phyloP scores from a whole-genome alignment of 2,329 filamentous ascomycete species.

The Sphaerulina vaccinii region DNA sequence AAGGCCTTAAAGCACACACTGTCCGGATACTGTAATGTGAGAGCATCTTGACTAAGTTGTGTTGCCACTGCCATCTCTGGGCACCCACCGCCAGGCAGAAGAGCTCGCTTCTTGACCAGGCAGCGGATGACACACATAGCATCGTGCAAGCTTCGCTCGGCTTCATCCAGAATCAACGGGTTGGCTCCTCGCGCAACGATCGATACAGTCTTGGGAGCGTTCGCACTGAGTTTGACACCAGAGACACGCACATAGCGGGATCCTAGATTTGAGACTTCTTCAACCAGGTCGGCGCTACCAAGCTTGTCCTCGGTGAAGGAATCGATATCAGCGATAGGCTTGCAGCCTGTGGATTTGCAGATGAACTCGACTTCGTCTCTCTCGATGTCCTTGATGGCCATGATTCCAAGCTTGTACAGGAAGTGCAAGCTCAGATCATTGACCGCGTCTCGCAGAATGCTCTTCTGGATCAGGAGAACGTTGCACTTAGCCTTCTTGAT shows the following conservation, averaged over 20 bases:
- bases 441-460: slow-evolving; percentile 93
- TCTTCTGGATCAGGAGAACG: slow-evolving; percentile 96
- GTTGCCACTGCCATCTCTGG: slow-evolving; percentile 96
- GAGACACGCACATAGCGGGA: slow-evolving; percentile 93
- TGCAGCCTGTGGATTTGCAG: slow-evolving; percentile 98
- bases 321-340: slow-evolving; percentile 96
- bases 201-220: slow-evolving; percentile 78
- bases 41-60: slow-evolving; percentile 76
- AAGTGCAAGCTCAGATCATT: slow-evolving; percentile 98
- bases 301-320: slow-evolving; percentile 99
- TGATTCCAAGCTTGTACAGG: slow-evolving; percentile 92
- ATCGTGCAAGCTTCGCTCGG: slow-evolving; percentile 93
- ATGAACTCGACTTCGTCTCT: slow-evolving; percentile 98
- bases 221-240: slow-evolving; percentile 68
- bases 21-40: slow-evolving; percentile 84
- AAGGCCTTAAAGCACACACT: slow-evolving; percentile 99
- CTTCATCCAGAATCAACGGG: slow-evolving; percentile 90
- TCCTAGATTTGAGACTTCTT: slow-evolving; percentile 84
- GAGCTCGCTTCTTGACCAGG: slow-evolving; percentile 98
- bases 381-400: slow-evolving; percentile 96
- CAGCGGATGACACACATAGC: slow-evolving; percentile 97
- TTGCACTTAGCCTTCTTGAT: slow-evolving; percentile 99
- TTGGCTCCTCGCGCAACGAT: slow-evolving; percentile 95
- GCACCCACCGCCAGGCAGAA: slow-evolving; percentile 94
- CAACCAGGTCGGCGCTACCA: slow-evolving; percentile 86